Conservation (phyloP, 306 rosid genomes). For the Vigna angularis region DNA sequence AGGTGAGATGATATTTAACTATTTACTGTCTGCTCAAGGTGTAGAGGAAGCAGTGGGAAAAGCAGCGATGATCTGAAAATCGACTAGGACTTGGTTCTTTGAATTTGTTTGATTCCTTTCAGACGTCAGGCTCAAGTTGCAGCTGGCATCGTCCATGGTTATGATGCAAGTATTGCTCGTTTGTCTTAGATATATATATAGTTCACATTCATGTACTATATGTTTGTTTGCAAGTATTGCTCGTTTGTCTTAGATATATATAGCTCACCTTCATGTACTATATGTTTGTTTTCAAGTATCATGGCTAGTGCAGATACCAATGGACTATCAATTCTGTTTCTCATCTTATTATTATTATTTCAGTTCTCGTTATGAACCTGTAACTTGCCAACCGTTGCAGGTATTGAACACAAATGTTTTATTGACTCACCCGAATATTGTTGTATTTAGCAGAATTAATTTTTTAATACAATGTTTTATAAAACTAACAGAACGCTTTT, state of each 20-base stretch:
- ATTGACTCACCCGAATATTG: not conserved
- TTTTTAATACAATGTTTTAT: no score
- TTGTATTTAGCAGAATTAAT: not conserved
- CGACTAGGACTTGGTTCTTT: conserved; percentile 47
- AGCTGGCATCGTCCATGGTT: conserved; percentile 12
- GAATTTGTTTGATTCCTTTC: conserved; percentile 24
- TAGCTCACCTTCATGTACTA: no score
- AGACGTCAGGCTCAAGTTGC: conserved; percentile 27
- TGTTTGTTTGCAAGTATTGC: not conserved
- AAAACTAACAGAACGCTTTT: no score
- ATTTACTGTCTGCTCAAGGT: conserved; percentile 66
- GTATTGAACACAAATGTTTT: not conserved
- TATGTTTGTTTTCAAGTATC: not conserved
- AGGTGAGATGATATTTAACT: conserved; percentile 34
- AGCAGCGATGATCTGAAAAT: conserved; percentile 59
- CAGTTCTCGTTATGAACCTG: conserved; percentile 6
- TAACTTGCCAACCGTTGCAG: not conserved
- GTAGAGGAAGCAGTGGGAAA: conserved; percentile 60
- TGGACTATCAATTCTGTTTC: not conserved
- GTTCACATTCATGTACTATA: not conserved
- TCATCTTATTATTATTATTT: conserved; percentile 6
- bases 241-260: no score
- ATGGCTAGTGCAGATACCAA: conserved; percentile 11
- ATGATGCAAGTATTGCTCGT: conserved; percentile 7
- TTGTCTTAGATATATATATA: not conserved